Conservation (phyloP, 345 rosid species). For the Populus euphratica region DNA sequence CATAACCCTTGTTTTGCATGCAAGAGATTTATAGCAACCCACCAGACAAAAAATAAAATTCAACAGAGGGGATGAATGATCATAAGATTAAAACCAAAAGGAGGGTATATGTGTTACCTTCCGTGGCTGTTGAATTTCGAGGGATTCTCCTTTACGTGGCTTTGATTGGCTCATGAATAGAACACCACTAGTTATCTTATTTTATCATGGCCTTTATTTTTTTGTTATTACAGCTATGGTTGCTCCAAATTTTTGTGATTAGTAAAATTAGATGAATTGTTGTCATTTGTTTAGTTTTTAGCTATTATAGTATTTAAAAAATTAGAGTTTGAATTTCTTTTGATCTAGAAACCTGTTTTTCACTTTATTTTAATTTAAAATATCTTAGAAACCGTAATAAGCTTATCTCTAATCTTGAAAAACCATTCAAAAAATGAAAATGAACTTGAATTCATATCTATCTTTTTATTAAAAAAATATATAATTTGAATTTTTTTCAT, state of each 20-base stretch:
- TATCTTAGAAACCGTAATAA: no score
- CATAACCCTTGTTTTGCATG: background rate
- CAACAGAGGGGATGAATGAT: slow-evolving; percentile 8
- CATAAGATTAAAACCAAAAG: slow-evolving; percentile 8
- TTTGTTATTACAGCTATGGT: accelerated
- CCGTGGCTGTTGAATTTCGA: slow-evolving; percentile 20
- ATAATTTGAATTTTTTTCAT: accelerated
- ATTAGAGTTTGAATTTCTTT: no score
- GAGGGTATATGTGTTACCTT: slow-evolving; percentile 16
- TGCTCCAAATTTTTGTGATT: no score
- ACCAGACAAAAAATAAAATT: background rate
- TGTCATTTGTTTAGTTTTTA: accelerated
- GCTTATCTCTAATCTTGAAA: accelerated
- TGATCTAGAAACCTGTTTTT: no score
- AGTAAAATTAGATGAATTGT: accelerated
- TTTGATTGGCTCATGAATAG: slow-evolving; percentile 15
- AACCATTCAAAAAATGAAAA: no score
- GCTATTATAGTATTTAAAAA: accelerated
- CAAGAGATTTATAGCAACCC: background rate
- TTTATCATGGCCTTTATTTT: no score
- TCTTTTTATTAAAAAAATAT: no score
- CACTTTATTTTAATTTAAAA: no score
- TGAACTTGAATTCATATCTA: accelerated
- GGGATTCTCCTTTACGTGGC: background rate
- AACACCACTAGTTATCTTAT: no score